Base-by-base conservation (phyloP, 345 rosid species). In the Moringa oleifera region DNA sequence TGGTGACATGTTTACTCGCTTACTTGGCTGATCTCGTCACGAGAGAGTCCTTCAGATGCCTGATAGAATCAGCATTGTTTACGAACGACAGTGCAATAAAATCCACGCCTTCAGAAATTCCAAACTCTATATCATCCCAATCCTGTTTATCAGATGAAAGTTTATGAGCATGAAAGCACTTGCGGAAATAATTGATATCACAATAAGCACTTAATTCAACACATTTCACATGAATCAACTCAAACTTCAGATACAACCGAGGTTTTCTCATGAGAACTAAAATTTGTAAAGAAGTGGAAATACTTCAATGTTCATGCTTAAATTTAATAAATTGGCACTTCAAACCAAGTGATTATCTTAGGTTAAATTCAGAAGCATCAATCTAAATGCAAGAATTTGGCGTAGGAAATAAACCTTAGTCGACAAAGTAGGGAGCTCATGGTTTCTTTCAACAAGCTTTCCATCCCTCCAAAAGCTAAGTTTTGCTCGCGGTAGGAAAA, bases 391-490 rank as follows among this genome's bases (percentile, higher is more conserved):
- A 21, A 61, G 47, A 41, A 21, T 20, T 12, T 31, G 59, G 52
- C 56, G 41, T 52, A 33, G 45, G 51, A 46, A 55, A 47, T 47
- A 16, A 58, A 86, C 94, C 90, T 87, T 87, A 20, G 59, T 21
- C 9, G 88, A 87, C 58, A 87, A 61, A 8, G 86, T 84, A 18
- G 90, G 88, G 62, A 80, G 79, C 64, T 67, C 71, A 15, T 68
- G 23, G 51, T 71, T 75, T 57, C 80, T 68, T 62, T 59, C 73
- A 9, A 81, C 83, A 55, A 80, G 81, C 67, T 73, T 80, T 53
- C 88, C 94, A 53, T 79, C 69, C 72, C 94, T 76, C 94, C 94
- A 74, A 50, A 80, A 82, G 77, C 88, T 84, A 68, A 84, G 74
- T 70, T 87, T 87, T 17, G 94, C 94, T 20, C 82, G 77, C 51